phyloP scores from a whole-genome alignment of 257 asterid genomes.

The Scutellaria barbata region DNA sequence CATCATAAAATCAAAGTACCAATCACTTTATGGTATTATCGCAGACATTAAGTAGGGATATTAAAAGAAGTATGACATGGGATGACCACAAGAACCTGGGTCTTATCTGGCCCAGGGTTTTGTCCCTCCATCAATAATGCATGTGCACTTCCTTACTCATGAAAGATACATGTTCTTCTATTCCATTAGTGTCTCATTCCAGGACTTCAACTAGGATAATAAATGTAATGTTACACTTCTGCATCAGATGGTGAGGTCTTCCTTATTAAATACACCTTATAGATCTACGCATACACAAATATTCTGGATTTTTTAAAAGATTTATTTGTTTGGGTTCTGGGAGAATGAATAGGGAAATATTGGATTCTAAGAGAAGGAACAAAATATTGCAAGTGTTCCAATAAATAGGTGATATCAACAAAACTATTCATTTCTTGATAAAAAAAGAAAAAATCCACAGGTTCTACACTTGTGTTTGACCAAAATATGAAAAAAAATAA shows the following conservation, averaged over 20 bases:
- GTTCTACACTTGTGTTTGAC: neutral
- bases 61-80: neutral
- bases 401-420: neutral
- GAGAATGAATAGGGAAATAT: neutral
- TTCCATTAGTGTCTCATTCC: neutral
- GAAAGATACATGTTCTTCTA: neutral
- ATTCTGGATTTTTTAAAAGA: neutral
- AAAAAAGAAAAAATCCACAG: neutral
- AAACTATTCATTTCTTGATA: neutral
- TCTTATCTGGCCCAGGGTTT: neutral
- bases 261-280: neutral
- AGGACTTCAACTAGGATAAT: neutral
- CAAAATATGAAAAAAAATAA: conserved; percentile 8
- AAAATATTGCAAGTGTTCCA: neutral
- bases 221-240: neutral
- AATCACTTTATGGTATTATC: neutral
- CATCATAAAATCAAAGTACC: conserved; percentile 8
- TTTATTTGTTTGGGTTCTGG: neutral
- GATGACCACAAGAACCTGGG: neutral
- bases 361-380: neutral
- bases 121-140: conserved; percentile 9
- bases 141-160: neutral
- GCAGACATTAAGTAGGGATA: neutral
- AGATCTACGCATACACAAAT: neutral
- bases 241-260: neutral